Evolutionary conservation across 2,329 filamentous ascomycete genomes (phyloP), one percentile per base, ranked within the genome.

Genomic region (Aspergillus ustus): DNA sequence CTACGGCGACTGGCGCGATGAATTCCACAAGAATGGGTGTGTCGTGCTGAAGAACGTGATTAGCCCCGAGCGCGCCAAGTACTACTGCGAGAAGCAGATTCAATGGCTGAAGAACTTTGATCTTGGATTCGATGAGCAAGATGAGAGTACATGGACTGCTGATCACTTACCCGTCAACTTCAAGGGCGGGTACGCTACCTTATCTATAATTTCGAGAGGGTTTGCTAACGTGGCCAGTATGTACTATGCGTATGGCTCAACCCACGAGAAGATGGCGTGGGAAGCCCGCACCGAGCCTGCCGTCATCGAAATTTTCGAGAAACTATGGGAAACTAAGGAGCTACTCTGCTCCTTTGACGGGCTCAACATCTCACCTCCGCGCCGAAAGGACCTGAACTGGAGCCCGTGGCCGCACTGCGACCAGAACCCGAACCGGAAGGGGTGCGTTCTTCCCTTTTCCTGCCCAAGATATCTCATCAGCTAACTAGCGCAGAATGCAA

Each of bases 391-490:
- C 54, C 62, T 79, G 7, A 70, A 62, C 3, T 80, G 73, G 73
- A 72, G 66, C 20, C 78, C 79, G 2, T 83, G 80, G 80, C 80
- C 80, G 7, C 80, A 82, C 59, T 74, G 75, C 50, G 81, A 82
- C 66, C 78, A 82, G 63, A 76, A 73, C 31, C 80, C 75, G 0
- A 63, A 75, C 6, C 71, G 76, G 3, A 80, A 80, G 62, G 80
- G 78, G 31, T 34, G 31, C 31, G 31, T 7, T 34, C 13, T 34
- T 13, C 31, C 31, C 8, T 13, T 7, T 8, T 13, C 8, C 31
- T 34, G 8, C 31, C 8, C 3, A 34, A 7, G 7, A 34, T 9
- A 4, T 8, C 8, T 9, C 2, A 13, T 8, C 4, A 7, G 31
- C 31, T 34, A 34, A 34, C 31, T 34, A 13, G 8, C 4, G 31